Percentiles rank a stretch among this genome's conserved stretches.
phyloP scores from a whole-genome alignment of 192 early-diverging fungal genomes.

The Podila verticillata region DNA sequence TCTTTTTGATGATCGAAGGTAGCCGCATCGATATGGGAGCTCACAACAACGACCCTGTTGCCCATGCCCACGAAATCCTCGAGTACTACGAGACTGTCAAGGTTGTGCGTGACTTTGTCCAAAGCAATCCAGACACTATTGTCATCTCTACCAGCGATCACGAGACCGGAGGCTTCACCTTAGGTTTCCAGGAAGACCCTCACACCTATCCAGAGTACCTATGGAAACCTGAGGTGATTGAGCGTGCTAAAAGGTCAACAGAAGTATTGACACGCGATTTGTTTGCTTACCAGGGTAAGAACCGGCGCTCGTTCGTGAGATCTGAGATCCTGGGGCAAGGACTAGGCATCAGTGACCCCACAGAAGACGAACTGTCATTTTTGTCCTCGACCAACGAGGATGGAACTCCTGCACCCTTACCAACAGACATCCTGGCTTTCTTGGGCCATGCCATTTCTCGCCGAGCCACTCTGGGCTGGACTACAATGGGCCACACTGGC shows the following conservation, averaged over 20 bases:
- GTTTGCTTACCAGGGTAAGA: constrained; percentile 16
- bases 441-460: constrained; percentile 15
- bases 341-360: constrained; percentile 78
- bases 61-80: constrained; percentile 92
- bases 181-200: constrained; percentile 77
- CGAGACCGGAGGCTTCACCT: constrained; percentile 95
- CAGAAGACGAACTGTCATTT: constrained; percentile 65
- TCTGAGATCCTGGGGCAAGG: constrained; percentile 70
- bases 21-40: constrained; percentile 97
- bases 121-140: constrained; percentile 82
- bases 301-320: constrained; percentile 49
- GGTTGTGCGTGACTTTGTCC: constrained; percentile 81
- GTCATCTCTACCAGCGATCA: constrained; percentile 95
- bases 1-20: constrained; percentile 98
- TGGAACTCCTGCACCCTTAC: constrained; percentile 2
- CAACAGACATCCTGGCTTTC: constrained; percentile 16
- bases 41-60: constrained; percentile 94
- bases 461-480: constrained; percentile 59
- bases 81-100: constrained; percentile 85
- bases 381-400: constrained; percentile 37
- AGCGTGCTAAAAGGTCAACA: constrained; percentile 75
- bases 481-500: constrained; percentile 93
- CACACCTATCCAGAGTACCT: constrained; percentile 86
- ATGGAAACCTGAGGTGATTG: constrained; percentile 82
- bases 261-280: constrained; percentile 62